Evolutionary conservation across 2,329 filamentous ascomycete species (phyloP), one percentile per base, ranked within the genome.

Genomic region (Fusarium humuli): DNA sequence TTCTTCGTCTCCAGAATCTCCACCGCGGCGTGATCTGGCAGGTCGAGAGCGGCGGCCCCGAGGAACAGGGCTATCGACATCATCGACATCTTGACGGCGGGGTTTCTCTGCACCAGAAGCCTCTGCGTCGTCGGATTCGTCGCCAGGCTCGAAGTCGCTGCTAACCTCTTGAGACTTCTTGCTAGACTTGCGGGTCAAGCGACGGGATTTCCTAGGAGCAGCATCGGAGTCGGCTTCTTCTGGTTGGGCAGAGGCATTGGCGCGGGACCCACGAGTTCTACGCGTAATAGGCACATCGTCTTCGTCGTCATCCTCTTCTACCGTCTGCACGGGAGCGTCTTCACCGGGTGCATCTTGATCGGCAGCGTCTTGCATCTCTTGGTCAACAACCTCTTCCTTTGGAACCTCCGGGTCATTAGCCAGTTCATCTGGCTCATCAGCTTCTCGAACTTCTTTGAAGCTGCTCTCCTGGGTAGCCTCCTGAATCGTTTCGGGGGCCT

Each of bases 81-180:
- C 84, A 2, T 83, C 82, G 11, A 83, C 82, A 12, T 82, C 80
- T 30, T 79, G 79, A 7, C 77, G 78, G 20, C 66, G 79, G 10
- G 50, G 55, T 42, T 82, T 78, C 47, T 81, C 80, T 14, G 80
- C 81, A 7, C 73, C 82, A 2, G 83, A 86, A 29, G 79, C 81
- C 13, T 83, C 84, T 11, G 84, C 86, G 25, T 88, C 87, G 7
- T 84, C 87, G 1, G 86, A 88, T 56, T 88, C 87, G 25, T 88
- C 86, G 16, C 82, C 85, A 20, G 87, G 87, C 57, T 90, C 87
- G 71, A 89, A 90, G 69, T 90, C 87, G 71, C 87, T 89, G 54
- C 87, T 89, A 7, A 83, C 84, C 61, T 89, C 87, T 59, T 86
- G 83, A 9, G 83, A 83, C 67, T 83, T 82, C 44, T 83, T 84